Conservation (phyloP, 2,329 filamentous ascomycete genomes). For the Metarhizium anisopliae region DNA sequence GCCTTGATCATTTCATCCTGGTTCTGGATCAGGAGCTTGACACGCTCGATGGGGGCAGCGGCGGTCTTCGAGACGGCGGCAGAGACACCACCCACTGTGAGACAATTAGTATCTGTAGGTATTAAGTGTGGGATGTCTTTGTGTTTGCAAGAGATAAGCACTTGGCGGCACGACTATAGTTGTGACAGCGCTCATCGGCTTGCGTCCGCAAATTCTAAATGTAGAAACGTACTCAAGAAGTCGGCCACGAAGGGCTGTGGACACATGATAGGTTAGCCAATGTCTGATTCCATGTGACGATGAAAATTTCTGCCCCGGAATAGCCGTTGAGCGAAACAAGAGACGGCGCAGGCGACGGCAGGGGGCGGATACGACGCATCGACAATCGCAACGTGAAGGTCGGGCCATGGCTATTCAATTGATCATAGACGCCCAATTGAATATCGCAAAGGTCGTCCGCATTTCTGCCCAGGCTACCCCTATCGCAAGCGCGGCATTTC, state of each 20-base stretch:
- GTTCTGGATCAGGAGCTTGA: constrained; percentile 99
- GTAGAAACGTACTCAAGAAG: constrained; percentile 83
- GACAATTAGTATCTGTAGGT: constrained; percentile 8
- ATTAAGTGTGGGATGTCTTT: not conserved
- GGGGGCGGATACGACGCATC: not conserved
- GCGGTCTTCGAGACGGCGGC: constrained; percentile 99
- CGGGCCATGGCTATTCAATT: not conserved
- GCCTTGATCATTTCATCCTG: constrained; percentile 99
- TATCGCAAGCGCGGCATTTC: constrained; percentile 22
- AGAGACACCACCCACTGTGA: constrained; percentile 96
- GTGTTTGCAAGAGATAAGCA: constrained; percentile 4
- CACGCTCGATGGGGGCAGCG: constrained; percentile 99
- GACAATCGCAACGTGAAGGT: not conserved
- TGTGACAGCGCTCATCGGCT: constrained; percentile 6
- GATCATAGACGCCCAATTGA: constrained; percentile 12
- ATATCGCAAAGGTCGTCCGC: constrained; percentile 1
- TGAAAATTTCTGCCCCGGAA: constrained; percentile 7
- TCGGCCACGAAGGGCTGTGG: constrained; percentile 85
- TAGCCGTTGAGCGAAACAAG: not conserved
- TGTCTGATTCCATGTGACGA: not conserved
- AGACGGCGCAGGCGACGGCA: not conserved
- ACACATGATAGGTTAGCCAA: constrained; percentile 25
- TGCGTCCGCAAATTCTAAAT: not conserved
- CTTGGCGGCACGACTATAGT: not conserved
- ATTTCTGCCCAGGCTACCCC: constrained; percentile 8